Evolutionary conservation across 163 green algal genomes (phyloP).

Genomic region (Prototheca stagnorum): DNA sequence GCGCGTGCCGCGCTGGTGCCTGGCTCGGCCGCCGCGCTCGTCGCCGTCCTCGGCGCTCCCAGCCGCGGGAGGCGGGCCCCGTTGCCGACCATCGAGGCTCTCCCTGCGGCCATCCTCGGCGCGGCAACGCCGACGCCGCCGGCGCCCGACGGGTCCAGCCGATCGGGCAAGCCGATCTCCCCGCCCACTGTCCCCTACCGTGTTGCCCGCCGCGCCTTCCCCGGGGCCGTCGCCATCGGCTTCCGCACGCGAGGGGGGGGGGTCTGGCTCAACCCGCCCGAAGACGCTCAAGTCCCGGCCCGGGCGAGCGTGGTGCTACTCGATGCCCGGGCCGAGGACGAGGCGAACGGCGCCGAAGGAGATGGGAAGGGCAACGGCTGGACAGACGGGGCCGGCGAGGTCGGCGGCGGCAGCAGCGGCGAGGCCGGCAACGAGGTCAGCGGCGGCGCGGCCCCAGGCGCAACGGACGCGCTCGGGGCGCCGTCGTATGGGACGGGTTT

Average conservation of each 20-base stretch:
- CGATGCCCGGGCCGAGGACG: neutral
- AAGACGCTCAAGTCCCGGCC: neutral
- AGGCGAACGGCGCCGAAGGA: neutral
- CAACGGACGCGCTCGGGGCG: too few relatives aligned
- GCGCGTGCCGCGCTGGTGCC: too few relatives aligned
- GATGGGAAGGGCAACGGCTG: neutral
- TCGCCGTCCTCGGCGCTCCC: too few relatives aligned
- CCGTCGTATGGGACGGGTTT: too few relatives aligned
- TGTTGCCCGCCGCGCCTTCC: neutral
- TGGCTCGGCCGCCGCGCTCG: too few relatives aligned
- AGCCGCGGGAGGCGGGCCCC: too few relatives aligned
- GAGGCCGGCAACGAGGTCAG: neutral
- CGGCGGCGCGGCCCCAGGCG: too few relatives aligned
- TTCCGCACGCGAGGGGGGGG: neutral
- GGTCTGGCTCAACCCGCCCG: neutral
- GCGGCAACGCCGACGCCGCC: constrained; percentile 1
- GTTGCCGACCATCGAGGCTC: neutral
- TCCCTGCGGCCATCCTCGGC: neutral
- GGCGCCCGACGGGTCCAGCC: neutral
- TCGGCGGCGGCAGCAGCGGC: neutral
- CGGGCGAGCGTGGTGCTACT: neutral
- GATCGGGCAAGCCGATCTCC: neutral
- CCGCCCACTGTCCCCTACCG: neutral
- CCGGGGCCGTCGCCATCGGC: neutral
- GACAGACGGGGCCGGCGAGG: neutral